Conservation (phyloP, 129 eudicot species). For the Sambucus nigra region DNA sequence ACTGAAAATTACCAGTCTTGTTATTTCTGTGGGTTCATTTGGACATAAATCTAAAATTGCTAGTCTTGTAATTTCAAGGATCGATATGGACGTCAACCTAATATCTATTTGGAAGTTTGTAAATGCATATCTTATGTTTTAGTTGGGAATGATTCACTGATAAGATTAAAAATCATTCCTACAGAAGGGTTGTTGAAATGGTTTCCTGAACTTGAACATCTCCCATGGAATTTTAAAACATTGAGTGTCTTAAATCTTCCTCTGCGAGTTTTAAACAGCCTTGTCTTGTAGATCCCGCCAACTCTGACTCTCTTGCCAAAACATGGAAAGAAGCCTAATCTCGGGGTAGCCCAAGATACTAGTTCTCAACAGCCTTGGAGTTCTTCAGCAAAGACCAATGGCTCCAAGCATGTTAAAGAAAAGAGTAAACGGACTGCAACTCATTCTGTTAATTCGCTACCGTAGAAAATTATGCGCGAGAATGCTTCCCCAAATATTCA, state of each 20-base stretch:
- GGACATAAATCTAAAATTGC: no score
- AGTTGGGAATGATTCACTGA: no score
- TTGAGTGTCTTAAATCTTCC: not conserved
- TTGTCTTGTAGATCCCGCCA: constrained; percentile 36
- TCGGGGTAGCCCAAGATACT: constrained; percentile 16
- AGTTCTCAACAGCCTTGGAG: constrained; percentile 39
- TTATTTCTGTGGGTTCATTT: no score
- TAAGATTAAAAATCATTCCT: not conserved
- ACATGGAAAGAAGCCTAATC: constrained; percentile 27
- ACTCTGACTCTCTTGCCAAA: constrained; percentile 27
- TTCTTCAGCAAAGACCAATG: constrained; percentile 20
- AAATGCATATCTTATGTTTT: no score
- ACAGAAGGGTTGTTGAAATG: not conserved
- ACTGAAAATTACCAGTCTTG: no score
- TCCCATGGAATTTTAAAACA: no score
- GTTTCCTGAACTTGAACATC: no score
- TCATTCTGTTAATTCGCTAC: constrained; percentile 21
- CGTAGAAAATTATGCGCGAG: constrained; percentile 25
- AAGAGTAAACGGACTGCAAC: constrained; percentile 30
- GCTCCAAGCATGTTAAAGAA: constrained; percentile 37
- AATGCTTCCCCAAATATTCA: constrained; percentile 39
- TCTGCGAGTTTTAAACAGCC: not conserved
- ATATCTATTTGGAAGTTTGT: no score
- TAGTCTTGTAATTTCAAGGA: no score
- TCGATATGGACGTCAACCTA: no score